These are phyloP conservation scores for Dysphania ambrosioides DNA, from an alignment of 148 eudicot genomes.

Conservation along the genomic window DNA sequence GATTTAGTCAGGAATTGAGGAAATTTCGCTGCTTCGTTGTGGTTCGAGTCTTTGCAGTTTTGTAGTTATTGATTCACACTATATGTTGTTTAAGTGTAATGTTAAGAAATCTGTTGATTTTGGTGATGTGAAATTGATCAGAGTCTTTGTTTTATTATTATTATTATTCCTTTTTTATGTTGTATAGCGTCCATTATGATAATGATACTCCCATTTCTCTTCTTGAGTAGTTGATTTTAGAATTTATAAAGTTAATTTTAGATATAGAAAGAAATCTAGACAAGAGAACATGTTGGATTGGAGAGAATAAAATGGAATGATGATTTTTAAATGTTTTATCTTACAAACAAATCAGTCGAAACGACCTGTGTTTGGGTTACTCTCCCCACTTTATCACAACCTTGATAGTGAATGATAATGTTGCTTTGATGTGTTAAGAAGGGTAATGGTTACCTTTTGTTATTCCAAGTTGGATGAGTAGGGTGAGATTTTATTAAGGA, in stretches of 20 bases:
- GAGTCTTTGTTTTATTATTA: too few relatives aligned
- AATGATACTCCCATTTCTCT: not conserved
- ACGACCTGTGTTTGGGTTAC: too few relatives aligned
- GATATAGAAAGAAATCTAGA: not conserved
- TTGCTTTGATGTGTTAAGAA: constrained; percentile 2
- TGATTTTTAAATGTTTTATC: too few relatives aligned
- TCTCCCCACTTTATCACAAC: not conserved
- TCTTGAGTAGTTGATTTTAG: not conserved
- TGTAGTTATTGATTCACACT: not conserved
- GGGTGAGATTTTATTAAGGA: too few relatives aligned
- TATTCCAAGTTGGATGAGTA: not conserved
- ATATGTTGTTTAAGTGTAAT: not conserved
- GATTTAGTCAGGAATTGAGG: not conserved
- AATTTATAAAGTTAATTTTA: not conserved
- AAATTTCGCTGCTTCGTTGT: not conserved
- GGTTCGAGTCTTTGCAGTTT: not conserved
- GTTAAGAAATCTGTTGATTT: too few relatives aligned
- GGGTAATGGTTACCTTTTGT: not conserved
- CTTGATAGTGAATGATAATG: not conserved
- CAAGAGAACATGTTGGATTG: not conserved
- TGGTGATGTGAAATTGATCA: too few relatives aligned
- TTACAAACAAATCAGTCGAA: too few relatives aligned
- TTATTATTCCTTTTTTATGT: too few relatives aligned
- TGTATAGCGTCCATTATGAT: not conserved
- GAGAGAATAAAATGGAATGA: not conserved